Base-by-base conservation (phyloP, 257 asterid genomes). In the Verbena officinalis region DNA sequence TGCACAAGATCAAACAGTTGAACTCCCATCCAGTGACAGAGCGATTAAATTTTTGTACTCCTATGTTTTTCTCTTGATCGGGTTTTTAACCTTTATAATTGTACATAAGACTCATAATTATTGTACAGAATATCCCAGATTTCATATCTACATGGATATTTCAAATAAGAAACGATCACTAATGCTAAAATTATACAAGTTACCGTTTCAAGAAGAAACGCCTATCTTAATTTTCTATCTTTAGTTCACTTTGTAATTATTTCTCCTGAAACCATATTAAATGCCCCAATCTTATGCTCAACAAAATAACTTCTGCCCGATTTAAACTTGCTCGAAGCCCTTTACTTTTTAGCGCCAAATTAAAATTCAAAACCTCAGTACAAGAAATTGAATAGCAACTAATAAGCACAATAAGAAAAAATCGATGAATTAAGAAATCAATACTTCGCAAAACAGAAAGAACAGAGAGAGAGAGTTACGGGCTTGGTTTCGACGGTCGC, bases 401-500 rank as follows among this genome's bases (percentile, higher is more conserved):
- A 16, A 16, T 16, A 17, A 16, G 13, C 14, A 46, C 23, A 46
- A 44, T 1, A 0, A 4, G 17, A 52, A 52, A 30, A 22, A 21
- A 14, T 58, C 4, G 39, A 38, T 22, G 51, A 62, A 73, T 21
- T 11, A 0, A 2, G 12, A 38, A 14, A 21, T 8, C 1, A 19
- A 19, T 10, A 21, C 14, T 19, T 14, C 1, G 7, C 1, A 59
- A 27, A 7, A 40, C 8, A 9, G 49, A 45, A 24, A 54, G 51
- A 49, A 13, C 50, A 53, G 64, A 50, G 59, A 53, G 27, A 33
- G 55, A 49, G 62, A 23, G 23, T 60, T 72, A 84, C 92, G 21
- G 78, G 82, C 33, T 62, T 73, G 51, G 83, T 65, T 67, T 81
- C 77, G n/a, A 73, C 73, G 19, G 31, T 48, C 44, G 86, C 59